phyloP scores from a whole-genome alignment of 208 protist genomes.

The Acanthamoeba divionensis region DNA sequence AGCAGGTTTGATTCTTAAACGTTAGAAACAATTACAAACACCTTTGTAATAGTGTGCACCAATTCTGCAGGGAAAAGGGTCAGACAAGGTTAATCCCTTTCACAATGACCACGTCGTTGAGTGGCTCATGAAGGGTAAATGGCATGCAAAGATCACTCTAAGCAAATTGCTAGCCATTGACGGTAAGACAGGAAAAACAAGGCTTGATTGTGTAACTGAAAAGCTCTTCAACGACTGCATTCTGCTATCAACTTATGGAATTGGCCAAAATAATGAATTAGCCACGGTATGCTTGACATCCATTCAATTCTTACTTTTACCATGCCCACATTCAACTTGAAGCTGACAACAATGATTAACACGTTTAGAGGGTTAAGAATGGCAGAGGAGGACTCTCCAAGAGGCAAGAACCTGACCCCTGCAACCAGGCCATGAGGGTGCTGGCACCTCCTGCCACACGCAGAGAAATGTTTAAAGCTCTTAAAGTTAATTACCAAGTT shows the following conservation, averaged over 20 bases:
- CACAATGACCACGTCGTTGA: not conserved
- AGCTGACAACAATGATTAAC: not conserved
- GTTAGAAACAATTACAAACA: too few relatives aligned
- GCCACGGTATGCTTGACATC: not conserved
- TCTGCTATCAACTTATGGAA: not conserved
- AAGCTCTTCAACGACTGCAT: not conserved
- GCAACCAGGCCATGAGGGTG: constrained; percentile 3
- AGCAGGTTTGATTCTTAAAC: too few relatives aligned
- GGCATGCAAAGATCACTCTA: constrained; percentile 52
- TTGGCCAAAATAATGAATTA: not conserved
- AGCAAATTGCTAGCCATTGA: constrained; percentile 14
- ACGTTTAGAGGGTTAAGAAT: not conserved
- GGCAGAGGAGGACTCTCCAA: not conserved
- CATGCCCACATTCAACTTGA: not conserved
- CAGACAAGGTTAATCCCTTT: too few relatives aligned
- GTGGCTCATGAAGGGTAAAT: constrained; percentile 53
- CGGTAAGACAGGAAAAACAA: not conserved
- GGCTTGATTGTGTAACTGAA: constrained; percentile 36
- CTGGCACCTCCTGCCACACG: not conserved
- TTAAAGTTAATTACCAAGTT: not conserved
- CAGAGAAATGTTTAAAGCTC: not conserved
- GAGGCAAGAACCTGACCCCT: constrained; percentile 1
- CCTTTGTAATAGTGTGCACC: too few relatives aligned
- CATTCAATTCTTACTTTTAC: not conserved
- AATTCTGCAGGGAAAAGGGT: too few relatives aligned